phyloP scores from a whole-genome alignment of 352 stramenopile species.

The Globisporangium echinulatum region DNA sequence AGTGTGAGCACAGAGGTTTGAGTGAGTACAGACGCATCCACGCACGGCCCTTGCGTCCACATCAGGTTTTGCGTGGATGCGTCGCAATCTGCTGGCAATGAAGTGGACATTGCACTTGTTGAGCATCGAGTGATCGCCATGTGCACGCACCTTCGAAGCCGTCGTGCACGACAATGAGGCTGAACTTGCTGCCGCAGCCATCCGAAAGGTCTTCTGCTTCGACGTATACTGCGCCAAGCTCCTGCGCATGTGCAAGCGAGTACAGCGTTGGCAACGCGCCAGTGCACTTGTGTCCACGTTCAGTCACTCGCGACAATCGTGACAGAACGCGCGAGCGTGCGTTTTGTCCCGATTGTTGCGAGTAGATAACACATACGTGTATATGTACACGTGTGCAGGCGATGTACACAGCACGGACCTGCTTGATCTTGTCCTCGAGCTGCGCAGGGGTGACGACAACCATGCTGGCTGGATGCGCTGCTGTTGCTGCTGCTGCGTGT shows the following conservation, averaged over 20 bases:
- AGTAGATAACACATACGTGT: not conserved
- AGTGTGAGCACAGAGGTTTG: too few relatives aligned
- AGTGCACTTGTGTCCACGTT: not conserved
- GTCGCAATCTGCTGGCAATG: too few relatives aligned
- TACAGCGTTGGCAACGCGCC: not conserved
- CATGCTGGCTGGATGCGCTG: constrained; percentile 13
- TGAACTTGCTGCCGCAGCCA: constrained; percentile 81
- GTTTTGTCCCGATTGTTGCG: too few relatives aligned
- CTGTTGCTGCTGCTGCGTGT: constrained; percentile 1
- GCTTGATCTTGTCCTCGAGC: constrained; percentile 48
- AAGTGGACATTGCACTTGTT: too few relatives aligned
- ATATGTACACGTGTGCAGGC: too few relatives aligned
- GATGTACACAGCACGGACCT: constrained; percentile 10
- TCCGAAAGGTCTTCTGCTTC: constrained; percentile 77
- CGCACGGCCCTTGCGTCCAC: not conserved
- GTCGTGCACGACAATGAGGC: constrained; percentile 72
- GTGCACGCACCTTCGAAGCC: constrained; percentile 56
- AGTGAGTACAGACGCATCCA: not conserved
- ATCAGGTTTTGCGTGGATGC: too few relatives aligned
- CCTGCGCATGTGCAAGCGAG: constrained; percentile 14
- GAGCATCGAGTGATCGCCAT: too few relatives aligned
- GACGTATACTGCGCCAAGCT: constrained; percentile 59
- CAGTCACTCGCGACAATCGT: too few relatives aligned
- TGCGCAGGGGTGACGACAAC: constrained; percentile 44
- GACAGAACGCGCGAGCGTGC: not conserved